Base-by-base conservation (phyloP, 2,329 filamentous ascomycete species). In the Xylaria sp. region DNA sequence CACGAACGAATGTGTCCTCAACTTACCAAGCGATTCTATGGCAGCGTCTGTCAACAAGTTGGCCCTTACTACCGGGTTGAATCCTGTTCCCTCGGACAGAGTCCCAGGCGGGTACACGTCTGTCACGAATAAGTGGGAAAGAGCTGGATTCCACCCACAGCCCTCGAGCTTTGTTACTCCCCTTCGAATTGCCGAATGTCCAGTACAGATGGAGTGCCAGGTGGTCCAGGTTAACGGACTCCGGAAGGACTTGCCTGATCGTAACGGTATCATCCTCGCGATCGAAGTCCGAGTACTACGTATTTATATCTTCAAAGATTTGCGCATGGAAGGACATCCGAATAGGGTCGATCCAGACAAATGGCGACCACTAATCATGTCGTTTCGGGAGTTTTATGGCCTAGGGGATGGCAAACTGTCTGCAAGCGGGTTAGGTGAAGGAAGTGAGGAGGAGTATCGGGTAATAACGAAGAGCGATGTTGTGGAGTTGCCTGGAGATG, bases 331-430 rank as follows among this genome's bases (percentile, higher is more conserved):
- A 4, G 82, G 81, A 6, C 62, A 79, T 66, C 62, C 71, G 27
- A 83, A 84, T 66, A 75, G 81, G 3, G 74, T 84, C 60, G 81
- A 84, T 67, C 77, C 82, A 1, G 80, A 84, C 66, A 77, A 74
- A 54, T 84, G 82, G 82, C 74, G 76, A 60, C 82, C 83, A 2
- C 74, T 84, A 73, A 81, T 84, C 51, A 83, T 82, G 81, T 78
- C 72, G 55, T 84, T 84, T 66, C 81, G 82, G 71, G 77, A 84
- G 63, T 72, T 83, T 8, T 83, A 84, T 68, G 82, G 81, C 0
- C 72, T 81, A 67, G 72, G 63, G n/a, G 66, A 69, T 60, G 74
- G 66, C 35, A 80, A 78, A 60, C 55, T 75, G 47, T 75, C 27
- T 29, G 8, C n/a, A 21, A 64, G 60, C 40, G 27, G 2, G 23